Base-by-base conservation (phyloP, 805 yeast genomes). In the Candida fluviatilis region DNA sequence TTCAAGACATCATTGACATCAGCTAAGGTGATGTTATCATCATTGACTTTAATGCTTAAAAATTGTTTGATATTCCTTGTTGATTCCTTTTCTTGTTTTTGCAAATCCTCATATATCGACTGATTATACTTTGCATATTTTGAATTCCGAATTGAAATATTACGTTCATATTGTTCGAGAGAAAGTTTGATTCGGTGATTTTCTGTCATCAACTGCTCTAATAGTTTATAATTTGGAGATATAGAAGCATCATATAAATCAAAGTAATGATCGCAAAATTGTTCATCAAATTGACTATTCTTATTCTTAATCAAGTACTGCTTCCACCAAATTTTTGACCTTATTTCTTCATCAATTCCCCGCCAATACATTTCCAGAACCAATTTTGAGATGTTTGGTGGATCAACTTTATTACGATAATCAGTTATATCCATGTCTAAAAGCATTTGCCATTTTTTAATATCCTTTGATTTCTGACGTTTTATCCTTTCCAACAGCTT, bases 261-360 rank as follows among this genome's bases (percentile, higher is more conserved):
- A 25, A 49, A 48, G 33, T 44, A 47, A 14, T 28, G 5, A 19
- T 48, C 43, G 29, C 53, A 49, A 23, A 37, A 39, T 21, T 26
- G 19, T 36, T 49, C 48, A 36, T 43, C 34, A 18, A 40, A 43
- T 12, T 36, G 34, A 12, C 18, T 26, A 21, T 29, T 30, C 5
- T 17, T 13, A 33, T 39, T 36, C 7, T 34, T 39, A 18, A 45
- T 30, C 17, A 41, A 36, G 5, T 41, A 28, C 42, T 67, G 73
- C 32, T 54, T 55, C 41, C 57, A 51, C 89, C 89, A 83, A 2
- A 81, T 62, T 8, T 55, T 52, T 4, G 62, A 54, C 31, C 89
- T 60, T 4, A 66, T 49, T 5, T 41, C 36, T 12, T 45, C 36
- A 16, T 52, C 51, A 6, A 55, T 38, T 12, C 60, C 61, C 35